These are phyloP conservation scores for Kandelia obovata DNA, from an alignment of 345 rosid genomes.

Conservation along the genomic window DNA sequence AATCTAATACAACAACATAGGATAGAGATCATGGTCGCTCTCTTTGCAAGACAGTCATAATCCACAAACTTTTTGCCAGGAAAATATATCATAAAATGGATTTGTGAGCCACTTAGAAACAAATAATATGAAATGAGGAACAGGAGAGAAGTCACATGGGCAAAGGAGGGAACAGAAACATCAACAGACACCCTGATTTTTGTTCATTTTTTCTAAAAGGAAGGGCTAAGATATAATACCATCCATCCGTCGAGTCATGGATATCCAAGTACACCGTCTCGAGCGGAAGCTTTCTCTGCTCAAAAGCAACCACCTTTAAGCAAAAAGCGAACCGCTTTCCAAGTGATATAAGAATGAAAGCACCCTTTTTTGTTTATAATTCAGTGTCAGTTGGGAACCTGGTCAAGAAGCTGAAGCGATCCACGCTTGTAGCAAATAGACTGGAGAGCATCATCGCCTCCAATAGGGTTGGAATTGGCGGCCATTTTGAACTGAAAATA, in stretches of 20 bases:
- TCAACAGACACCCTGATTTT: not conserved
- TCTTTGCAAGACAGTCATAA: too few species aligned
- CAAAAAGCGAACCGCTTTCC: not conserved
- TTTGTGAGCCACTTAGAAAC: too few species aligned
- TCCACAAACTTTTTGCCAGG: too few species aligned
- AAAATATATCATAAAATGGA: too few species aligned
- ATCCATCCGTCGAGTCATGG: constrained; percentile 63
- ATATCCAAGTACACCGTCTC: constrained; percentile 63
- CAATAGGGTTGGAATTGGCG: not conserved
- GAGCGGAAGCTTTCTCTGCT: constrained; percentile 88
- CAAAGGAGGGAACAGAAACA: too few species aligned
- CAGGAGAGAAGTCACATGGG: not conserved
- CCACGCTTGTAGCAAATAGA: constrained; percentile 66
- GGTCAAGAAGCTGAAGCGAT: constrained; percentile 66
- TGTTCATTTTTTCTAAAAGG: not conserved
- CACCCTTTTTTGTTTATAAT: not conserved
- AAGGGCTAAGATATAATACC: constrained; percentile 27
- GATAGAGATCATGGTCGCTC: too few species aligned
- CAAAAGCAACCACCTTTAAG: constrained; percentile 6
- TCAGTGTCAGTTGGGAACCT: constrained; percentile 24
- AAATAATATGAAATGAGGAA: not conserved
- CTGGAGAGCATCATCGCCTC: constrained; percentile 37
- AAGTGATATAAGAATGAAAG: not conserved
- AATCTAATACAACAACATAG: too few species aligned
- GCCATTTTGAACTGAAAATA: constrained; percentile 7